Evolutionary conservation across 106 monocot species (phyloP).

Genomic region (Apostasia shenzhenica): DNA sequence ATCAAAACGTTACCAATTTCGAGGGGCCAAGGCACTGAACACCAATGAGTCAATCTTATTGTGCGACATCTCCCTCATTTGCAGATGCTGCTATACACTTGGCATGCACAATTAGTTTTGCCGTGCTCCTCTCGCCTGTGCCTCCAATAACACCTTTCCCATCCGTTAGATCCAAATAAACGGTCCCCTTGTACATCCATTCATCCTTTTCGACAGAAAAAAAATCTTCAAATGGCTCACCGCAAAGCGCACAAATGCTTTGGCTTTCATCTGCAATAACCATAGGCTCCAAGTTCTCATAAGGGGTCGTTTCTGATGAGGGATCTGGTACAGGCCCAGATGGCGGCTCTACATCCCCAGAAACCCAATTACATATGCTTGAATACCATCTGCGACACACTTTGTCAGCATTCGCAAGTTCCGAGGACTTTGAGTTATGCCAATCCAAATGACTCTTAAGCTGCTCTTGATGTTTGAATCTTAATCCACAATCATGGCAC

Average conservation of each 20-base stretch:
- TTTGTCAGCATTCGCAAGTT: slow-evolving; percentile 9
- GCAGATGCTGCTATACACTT: slow-evolving; percentile 34
- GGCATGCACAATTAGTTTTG: slow-evolving; percentile 63
- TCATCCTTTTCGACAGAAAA: slow-evolving; percentile 60
- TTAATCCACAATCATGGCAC: slow-evolving; percentile 54
- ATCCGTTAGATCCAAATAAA: slow-evolving; percentile 35
- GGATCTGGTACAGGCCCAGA: slow-evolving; percentile 1
- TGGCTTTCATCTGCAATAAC: slow-evolving; percentile 93
- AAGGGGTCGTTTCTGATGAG: slow-evolving; percentile 5
- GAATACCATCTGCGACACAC: slow-evolving; percentile 55
- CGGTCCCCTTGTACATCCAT: slow-evolving; percentile 88
- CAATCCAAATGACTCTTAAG: slow-evolving; percentile 48
- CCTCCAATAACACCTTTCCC: slow-evolving; percentile 3
- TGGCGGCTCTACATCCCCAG: slow-evolving; percentile 5
- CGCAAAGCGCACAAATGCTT: slow-evolving; percentile 78
- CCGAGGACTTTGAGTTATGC: slow-evolving; percentile 30
- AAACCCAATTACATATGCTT: slow-evolving; percentile 22
- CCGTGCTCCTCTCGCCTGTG: slow-evolving; percentile 9
- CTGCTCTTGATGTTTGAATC: slow-evolving; percentile 42
- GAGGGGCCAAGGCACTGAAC: background rate
- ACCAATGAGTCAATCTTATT: background rate
- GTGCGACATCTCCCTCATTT: slow-evolving; percentile 8
- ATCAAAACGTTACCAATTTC: background rate
- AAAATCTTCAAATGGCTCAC: slow-evolving; percentile 83
- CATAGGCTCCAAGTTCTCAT: slow-evolving; percentile 39